Evolutionary conservation across 2,329 filamentous ascomycete genomes (phyloP).

Genomic region (Pseudopyrenochaeta lycopersici): DNA sequence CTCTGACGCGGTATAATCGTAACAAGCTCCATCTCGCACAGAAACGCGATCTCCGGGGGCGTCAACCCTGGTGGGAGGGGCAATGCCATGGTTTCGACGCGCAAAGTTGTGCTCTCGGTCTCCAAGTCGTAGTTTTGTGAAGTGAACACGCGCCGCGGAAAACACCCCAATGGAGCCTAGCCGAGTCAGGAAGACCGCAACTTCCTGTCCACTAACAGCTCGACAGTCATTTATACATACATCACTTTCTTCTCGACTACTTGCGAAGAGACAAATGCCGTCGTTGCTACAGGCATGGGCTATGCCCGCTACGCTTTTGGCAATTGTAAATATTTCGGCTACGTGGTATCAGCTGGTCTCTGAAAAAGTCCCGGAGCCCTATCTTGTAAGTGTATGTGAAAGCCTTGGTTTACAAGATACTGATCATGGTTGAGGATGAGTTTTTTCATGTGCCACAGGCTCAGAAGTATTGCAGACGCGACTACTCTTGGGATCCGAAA

Average conservation of each 20-base stretch:
- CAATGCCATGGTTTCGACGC: slow-evolving; percentile 63
- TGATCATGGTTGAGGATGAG: slow-evolving; percentile 69
- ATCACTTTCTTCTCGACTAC: neutral
- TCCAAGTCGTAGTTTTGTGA: slow-evolving; percentile 14
- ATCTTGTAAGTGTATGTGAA: slow-evolving; percentile 59
- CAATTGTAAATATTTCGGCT: slow-evolving; percentile 27
- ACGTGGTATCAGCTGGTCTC: slow-evolving; percentile 53
- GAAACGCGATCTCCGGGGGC: slow-evolving; percentile 88
- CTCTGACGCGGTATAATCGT: slow-evolving; percentile 91
- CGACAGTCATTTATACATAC: slow-evolving; percentile 3
- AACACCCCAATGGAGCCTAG: slow-evolving; percentile 32
- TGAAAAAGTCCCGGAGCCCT: slow-evolving; percentile 63
- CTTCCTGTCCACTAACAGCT: slow-evolving; percentile 8
- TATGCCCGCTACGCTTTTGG: slow-evolving; percentile 29
- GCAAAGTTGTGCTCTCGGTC: slow-evolving; percentile 22
- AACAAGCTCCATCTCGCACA: slow-evolving; percentile 97
- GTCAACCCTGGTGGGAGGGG: slow-evolving; percentile 73
- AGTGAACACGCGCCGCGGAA: slow-evolving; percentile 13
- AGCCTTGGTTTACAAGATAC: neutral
- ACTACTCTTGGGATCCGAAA: slow-evolving; percentile 87
- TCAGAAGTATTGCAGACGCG: slow-evolving; percentile 81
- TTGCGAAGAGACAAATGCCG: slow-evolving; percentile 22
- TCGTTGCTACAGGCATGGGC: slow-evolving; percentile 32
- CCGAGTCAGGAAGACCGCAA: slow-evolving; percentile 16
- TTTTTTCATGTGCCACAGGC: slow-evolving; percentile 91